phyloP scores from a whole-genome alignment of 2,329 filamentous ascomycete species.

The Penicillium nordicum region DNA sequence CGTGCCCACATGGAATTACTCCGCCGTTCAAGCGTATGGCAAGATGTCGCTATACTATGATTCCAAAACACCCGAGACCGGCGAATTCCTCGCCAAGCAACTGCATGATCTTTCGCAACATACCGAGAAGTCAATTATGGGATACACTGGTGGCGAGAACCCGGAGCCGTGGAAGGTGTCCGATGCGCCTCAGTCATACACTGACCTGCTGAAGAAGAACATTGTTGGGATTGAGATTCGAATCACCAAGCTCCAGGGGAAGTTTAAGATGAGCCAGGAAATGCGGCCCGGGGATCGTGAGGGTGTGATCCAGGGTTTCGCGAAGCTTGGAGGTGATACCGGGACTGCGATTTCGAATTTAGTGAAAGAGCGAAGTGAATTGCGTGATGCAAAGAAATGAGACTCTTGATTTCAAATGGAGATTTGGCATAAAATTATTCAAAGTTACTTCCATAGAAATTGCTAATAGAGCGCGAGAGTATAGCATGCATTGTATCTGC shows the following conservation, averaged over 20 bases:
- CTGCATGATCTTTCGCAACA: slow-evolving; percentile 15
- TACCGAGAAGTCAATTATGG: slow-evolving; percentile 57
- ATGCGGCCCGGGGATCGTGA: slow-evolving; percentile 50
- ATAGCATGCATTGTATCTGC: not conserved
- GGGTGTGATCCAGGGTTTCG: slow-evolving; percentile 59
- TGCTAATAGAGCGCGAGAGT: not conserved
- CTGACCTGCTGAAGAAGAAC: slow-evolving; percentile 55
- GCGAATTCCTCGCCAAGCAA: slow-evolving; percentile 52
- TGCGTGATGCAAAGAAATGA: slow-evolving; percentile 9
- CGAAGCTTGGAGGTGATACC: slow-evolving; percentile 40
- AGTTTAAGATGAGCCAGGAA: slow-evolving; percentile 67
- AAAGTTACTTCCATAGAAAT: not conserved
- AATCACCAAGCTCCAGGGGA: slow-evolving; percentile 55
- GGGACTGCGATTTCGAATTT: slow-evolving; percentile 29
- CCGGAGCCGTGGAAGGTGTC: slow-evolving; percentile 55
- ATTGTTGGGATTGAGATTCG: slow-evolving; percentile 61
- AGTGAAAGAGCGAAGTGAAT: slow-evolving; percentile 19
- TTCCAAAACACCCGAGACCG: slow-evolving; percentile 44
- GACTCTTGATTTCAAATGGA: not conserved
- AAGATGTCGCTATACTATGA: slow-evolving; percentile 54
- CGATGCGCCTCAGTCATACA: slow-evolving; percentile 57
- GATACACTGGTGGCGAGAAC: slow-evolving; percentile 47
- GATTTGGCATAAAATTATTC: no score
- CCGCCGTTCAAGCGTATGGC: slow-evolving; percentile 63
- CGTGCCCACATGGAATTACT: slow-evolving; percentile 68